Percentiles rank a stretch among this genome's conserved stretches.
Conservation (phyloP, 352 stramenopile species). For the Thalassiosira livingstoniorum region DNA sequence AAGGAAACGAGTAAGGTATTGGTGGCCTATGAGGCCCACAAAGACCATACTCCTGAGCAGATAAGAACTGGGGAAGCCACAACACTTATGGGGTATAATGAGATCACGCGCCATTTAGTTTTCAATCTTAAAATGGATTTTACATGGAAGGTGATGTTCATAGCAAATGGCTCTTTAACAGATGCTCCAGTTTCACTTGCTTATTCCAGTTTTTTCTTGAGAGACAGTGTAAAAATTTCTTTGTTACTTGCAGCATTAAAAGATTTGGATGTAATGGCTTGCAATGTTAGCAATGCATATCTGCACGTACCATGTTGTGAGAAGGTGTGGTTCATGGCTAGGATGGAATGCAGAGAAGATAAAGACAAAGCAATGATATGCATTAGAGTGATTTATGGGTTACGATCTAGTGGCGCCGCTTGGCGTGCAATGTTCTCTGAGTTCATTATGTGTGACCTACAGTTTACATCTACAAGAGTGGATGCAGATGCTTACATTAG, state of each 20-base stretch:
- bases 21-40: slow-evolving; percentile 44
- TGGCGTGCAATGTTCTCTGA: too few species aligned
- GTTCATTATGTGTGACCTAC: too few species aligned
- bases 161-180: slow-evolving; percentile 49
- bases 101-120: slow-evolving; percentile 59
- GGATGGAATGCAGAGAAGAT: too few species aligned
- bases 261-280: slow-evolving; percentile 57
- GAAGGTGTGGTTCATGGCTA: too few species aligned
- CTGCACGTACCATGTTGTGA: slow-evolving; percentile 57
- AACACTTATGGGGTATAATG: slow-evolving; percentile 30
- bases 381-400: too few species aligned
- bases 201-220: slow-evolving; percentile 59
- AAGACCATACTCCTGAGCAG: slow-evolving; percentile 16
- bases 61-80: slow-evolving; percentile 6
- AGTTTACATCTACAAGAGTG: too few species aligned
- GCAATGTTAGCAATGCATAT: slow-evolving; percentile 69
- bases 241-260: slow-evolving; percentile 70
- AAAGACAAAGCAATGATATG: too few species aligned
- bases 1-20: slow-evolving; percentile 35
- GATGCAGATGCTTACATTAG: too few species aligned
- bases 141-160: slow-evolving; percentile 54
- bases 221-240: slow-evolving; percentile 65
- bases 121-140: slow-evolving; percentile 72
- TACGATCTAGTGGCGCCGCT: too few species aligned
- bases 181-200: slow-evolving; percentile 45